Conservation (phyloP, 78 protist species). For the Abeoforma whisleri region DNA sequence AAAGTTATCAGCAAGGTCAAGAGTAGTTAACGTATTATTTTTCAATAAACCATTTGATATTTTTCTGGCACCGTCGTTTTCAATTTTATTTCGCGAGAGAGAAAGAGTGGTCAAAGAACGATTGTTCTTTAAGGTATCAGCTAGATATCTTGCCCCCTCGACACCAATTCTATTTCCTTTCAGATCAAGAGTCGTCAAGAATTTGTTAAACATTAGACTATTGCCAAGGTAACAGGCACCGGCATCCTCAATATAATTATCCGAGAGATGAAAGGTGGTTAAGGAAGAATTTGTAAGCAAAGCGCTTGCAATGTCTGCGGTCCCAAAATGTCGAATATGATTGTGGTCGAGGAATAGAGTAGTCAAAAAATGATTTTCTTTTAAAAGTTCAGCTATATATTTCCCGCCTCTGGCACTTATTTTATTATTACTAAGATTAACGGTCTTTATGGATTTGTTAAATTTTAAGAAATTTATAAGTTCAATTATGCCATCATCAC, state of each 20-base stretch:
- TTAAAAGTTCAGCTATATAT: background rate
- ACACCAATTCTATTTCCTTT: background rate
- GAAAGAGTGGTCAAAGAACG: background rate
- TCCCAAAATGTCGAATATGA: background rate
- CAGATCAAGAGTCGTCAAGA: background rate
- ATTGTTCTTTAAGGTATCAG: background rate
- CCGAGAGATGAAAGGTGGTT: background rate
- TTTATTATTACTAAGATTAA: no score
- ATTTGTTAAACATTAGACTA: no score
- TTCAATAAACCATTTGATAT: no score
- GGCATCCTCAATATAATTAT: background rate
- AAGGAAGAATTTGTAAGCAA: no score
- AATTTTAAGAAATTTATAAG: no score
- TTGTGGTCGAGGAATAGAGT: background rate
- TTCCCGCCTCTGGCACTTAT: background rate
- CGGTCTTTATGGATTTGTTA: background rate
- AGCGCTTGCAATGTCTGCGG: background rate
- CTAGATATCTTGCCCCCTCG: background rate
- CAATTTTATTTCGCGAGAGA: no score
- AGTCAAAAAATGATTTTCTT: background rate
- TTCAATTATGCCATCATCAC: background rate
- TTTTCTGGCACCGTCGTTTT: background rate
- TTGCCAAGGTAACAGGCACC: background rate
- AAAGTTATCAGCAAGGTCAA: no score
- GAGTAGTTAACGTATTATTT: no score